A percentile compares a stretch with the other conserved stretches of the same genome.
phyloP scores from a whole-genome alignment of 2,329 filamentous ascomycete genomes.

The Colletotrichum trifolii region DNA sequence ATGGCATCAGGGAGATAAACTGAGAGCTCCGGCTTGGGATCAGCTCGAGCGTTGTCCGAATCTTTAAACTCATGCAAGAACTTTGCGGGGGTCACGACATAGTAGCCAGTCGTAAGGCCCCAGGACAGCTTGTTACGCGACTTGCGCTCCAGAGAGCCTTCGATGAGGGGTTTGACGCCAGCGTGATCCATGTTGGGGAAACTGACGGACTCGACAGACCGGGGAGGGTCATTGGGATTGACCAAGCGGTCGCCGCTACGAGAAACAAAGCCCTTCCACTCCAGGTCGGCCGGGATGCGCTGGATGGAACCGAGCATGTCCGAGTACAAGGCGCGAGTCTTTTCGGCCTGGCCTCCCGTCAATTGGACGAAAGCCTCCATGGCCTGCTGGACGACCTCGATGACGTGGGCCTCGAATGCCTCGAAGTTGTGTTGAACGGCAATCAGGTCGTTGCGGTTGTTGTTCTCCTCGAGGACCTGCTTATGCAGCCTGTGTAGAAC shows the following conservation, averaged over 20 bases:
- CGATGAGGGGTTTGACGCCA: conserved; percentile 84
- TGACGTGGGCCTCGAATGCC: conserved; percentile 86
- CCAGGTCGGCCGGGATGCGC: conserved; percentile 83
- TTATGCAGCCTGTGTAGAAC: conserved; percentile 87
- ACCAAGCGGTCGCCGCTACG: conserved; percentile 80
- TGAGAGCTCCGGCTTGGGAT: conserved; percentile 86
- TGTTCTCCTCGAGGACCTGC: conserved; percentile 95
- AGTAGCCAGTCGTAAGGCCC: conserved; percentile 85
- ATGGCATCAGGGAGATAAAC: conserved; percentile 92
- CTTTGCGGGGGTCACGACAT: conserved; percentile 87
- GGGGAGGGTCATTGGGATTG: conserved; percentile 79
- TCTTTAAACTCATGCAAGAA: conserved; percentile 98
- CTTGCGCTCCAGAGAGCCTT: conserved; percentile 91
- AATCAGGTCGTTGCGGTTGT: conserved; percentile 90
- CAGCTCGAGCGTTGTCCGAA: conserved; percentile 76
- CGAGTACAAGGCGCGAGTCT: conserved; percentile 81
- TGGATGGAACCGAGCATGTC: conserved; percentile 85
- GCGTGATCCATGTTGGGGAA: conserved; percentile 92
- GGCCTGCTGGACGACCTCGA: conserved; percentile 84
- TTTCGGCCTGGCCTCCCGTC: conserved; percentile 83
- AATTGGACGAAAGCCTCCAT: conserved; percentile 87
- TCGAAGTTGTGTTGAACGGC: conserved; percentile 91
- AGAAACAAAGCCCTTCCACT: conserved; percentile 87
- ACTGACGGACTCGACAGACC: conserved; percentile 76
- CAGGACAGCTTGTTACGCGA: conserved; percentile 84